Percentiles rank a stretch among this genome's conserved stretches.
Conservation (phyloP, 1,284 basidiomycete species). For the Exobasidium rhododendri region DNA sequence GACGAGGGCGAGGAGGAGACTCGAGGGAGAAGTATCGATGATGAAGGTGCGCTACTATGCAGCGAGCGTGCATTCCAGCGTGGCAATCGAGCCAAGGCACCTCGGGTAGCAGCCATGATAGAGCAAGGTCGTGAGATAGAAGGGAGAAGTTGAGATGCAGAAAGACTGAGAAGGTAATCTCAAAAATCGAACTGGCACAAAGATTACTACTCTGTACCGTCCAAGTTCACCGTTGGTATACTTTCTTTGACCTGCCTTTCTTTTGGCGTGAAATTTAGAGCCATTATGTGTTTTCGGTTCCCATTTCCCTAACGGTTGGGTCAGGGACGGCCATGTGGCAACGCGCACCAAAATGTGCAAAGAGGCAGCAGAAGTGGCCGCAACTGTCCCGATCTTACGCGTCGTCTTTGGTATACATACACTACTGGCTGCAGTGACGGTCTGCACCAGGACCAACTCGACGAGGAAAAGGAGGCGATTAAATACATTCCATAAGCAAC, state of each 20-base stretch:
- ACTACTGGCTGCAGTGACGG: too few species aligned
- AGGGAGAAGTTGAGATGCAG: neutral
- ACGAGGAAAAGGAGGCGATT: neutral
- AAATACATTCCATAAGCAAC: neutral
- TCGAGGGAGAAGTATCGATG: constrained; percentile 10
- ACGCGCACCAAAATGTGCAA: too few species aligned
- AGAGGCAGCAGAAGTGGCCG: too few species aligned
- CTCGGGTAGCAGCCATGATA: constrained; percentile 4
- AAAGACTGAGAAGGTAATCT: too few species aligned
- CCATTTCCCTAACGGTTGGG: neutral
- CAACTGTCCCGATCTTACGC: too few species aligned
- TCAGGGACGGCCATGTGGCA: neutral
- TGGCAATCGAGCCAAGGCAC: constrained; percentile 9
- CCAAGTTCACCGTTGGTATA: too few species aligned
- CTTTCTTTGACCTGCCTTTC: too few species aligned
- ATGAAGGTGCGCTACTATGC: constrained; percentile 8
- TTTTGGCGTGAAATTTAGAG: neutral
- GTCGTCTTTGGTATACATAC: too few species aligned
- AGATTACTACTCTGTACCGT: too few species aligned
- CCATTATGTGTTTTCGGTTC: neutral
- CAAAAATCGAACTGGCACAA: too few species aligned
- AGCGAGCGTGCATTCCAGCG: constrained; percentile 5
- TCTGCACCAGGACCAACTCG: too few species aligned
- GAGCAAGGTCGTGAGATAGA: neutral
- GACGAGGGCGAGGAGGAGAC: neutral